Evolutionary conservation across 805 yeast species (phyloP).

Genomic region (Suhomyces pyralidae): DNA sequence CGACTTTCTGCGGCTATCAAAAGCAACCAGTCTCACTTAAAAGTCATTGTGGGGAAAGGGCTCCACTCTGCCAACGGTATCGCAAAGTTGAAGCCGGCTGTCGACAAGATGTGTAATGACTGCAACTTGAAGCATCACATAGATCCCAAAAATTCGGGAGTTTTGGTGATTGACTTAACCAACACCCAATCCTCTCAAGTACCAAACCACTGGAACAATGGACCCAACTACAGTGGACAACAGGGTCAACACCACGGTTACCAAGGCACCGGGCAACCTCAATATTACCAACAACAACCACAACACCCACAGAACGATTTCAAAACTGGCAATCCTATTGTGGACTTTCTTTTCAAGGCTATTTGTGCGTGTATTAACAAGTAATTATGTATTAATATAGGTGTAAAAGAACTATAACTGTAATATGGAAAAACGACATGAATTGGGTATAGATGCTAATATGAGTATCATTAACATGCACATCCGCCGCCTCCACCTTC

Average conservation of each 20-base stretch:
- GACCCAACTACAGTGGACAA: slow-evolving; percentile 18
- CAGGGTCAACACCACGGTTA: slow-evolving; percentile 18
- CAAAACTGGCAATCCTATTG: slow-evolving; percentile 26
- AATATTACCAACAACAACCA: slow-evolving; percentile 12
- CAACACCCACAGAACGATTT: slow-evolving; percentile 5
- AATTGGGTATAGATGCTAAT: background rate
- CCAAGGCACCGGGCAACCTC: slow-evolving; percentile 9
- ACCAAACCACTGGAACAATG: slow-evolving; percentile 31
- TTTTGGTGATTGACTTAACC: slow-evolving; percentile 62
- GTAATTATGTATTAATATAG: slow-evolving; percentile 5
- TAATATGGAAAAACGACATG: background rate
- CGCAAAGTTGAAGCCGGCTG: slow-evolving; percentile 87
- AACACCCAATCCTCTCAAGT: slow-evolving; percentile 24
- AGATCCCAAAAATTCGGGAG: slow-evolving; percentile 77
- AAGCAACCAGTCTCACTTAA: slow-evolving; percentile 57
- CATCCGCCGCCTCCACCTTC: slow-evolving; percentile 79
- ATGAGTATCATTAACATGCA: slow-evolving; percentile 49
- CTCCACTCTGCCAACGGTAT: slow-evolving; percentile 76
- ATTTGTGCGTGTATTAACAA: slow-evolving; percentile 33
- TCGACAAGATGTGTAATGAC: slow-evolving; percentile 71
- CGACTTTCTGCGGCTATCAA: slow-evolving; percentile 67
- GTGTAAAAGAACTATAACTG: background rate
- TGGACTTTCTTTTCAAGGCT: slow-evolving; percentile 28
- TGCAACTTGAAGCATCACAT: slow-evolving; percentile 57
- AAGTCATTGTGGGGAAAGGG: slow-evolving; percentile 93